A percentile compares a stretch with the other conserved stretches of the same genome.
These are phyloP conservation scores for Lagerstroemia speciosa DNA, from an alignment of 345 rosid species.

Conservation along the genomic window DNA sequence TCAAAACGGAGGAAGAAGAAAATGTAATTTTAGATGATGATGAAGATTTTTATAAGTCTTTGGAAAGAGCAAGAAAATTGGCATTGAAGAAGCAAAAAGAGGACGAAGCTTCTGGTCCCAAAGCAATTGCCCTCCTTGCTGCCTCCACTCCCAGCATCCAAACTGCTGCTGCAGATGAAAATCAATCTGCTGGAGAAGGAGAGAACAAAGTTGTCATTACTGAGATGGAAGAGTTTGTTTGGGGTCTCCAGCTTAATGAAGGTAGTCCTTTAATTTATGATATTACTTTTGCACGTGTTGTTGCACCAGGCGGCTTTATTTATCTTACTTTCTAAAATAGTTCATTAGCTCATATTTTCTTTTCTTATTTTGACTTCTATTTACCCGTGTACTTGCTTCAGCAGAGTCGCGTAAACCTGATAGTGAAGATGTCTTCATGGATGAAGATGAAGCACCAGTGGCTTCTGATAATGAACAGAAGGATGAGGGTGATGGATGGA, in stretches of 20 bases:
- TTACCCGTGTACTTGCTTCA: not conserved
- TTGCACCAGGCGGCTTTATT: not conserved
- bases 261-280: conserved; percentile 30
- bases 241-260: conserved; percentile 76
- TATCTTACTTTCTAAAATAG: not conserved
- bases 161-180: conserved; percentile 36
- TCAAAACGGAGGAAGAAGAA: conserved; percentile 50
- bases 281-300: not conserved
- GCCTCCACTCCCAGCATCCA: conserved; percentile 30
- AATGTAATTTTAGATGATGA: conserved; percentile 62
- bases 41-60: conserved; percentile 64
- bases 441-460: conserved; percentile 66
- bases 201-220: conserved; percentile 83
- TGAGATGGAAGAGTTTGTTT: conserved; percentile 91
- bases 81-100: conserved; percentile 64
- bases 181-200: conserved; percentile 36
- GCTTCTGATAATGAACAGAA: conserved; percentile 43
- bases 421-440: conserved; percentile 82
- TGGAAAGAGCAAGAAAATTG: conserved; percentile 74
- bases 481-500: conserved; percentile 55
- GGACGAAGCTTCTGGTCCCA: conserved; percentile 51
- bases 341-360: not conserved
- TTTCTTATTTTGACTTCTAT: not conserved
- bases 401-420: conserved; percentile 57
- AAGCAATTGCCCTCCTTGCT: conserved; percentile 66